Conservation (phyloP, 2,329 filamentous ascomycete genomes). For the Colletotrichum incanum region DNA sequence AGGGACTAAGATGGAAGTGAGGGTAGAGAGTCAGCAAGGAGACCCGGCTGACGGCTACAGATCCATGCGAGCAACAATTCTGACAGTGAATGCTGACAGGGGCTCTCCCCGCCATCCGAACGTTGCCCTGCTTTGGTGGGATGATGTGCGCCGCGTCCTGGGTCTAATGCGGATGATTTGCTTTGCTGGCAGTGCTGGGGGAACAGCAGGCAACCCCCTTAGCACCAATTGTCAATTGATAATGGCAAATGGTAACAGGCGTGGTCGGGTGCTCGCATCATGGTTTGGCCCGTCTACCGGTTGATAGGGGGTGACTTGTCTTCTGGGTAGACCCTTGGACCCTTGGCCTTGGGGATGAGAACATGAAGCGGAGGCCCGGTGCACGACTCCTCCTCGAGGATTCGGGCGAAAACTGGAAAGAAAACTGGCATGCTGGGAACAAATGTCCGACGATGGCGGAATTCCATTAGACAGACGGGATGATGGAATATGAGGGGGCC, state of each 20-base stretch:
- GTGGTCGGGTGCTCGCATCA: not conserved
- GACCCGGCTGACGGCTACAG: not conserved
- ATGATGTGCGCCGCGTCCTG: constrained; percentile 17
- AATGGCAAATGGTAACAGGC: not conserved
- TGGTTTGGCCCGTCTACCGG: not conserved
- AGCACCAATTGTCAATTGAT: not conserved
- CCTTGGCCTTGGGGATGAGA: constrained; percentile 12
- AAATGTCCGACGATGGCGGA: not conserved
- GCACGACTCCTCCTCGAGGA: not conserved
- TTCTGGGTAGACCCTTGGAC: constrained; percentile 30
- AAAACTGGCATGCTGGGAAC: not conserved
- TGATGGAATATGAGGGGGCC: not conserved
- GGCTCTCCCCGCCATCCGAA: constrained; percentile 20
- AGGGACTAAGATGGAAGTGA: not conserved
- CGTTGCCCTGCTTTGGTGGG: constrained; percentile 1
- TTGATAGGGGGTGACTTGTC: not conserved
- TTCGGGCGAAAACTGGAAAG: constrained; percentile 1
- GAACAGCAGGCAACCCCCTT: not conserved
- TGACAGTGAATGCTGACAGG: not conserved
- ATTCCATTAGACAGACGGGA: not conserved
- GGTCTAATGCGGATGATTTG: constrained; percentile 1
- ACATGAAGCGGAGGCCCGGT: constrained; percentile 1
- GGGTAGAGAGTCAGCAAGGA: not conserved
- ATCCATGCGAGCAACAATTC: not conserved
- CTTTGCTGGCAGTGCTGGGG: constrained; percentile 27